Base-by-base conservation (phyloP, 768 basidiomycete genomes). In the Clathrus columnatus region DNA sequence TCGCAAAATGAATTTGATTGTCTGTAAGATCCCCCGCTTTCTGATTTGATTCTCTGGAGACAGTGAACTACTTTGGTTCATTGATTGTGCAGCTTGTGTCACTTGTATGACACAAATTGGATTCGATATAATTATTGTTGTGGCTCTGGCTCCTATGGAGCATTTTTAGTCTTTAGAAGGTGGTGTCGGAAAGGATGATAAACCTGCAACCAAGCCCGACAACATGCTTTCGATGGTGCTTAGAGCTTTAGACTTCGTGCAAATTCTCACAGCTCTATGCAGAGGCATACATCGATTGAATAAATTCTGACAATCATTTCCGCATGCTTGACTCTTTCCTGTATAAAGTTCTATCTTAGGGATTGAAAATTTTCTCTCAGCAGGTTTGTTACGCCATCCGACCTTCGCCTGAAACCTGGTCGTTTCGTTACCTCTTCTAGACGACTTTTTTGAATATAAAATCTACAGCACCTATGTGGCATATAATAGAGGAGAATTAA, bases 101-200 rank as follows among this genome's bases (percentile, higher is more conserved):
- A 91, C 92, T 67, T 98, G 93, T 20, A 98, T 76, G 48, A 96
- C 92, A 96, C 96, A 99, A 57, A 98, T 86, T 2, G 95, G 95
- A 69, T 98, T 97, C 67, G 83, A 87, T 59, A 90, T 77, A 60
- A 95, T 69, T 3, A 91, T 87, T 2, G 95, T 96, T 10, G 87
- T 87, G 43, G 87, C n/a, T n/a, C n/a, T n/a, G n/a, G n/a, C 86
- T 36, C 93, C 94, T 91, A 60, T 2, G n/a, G 28, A 36, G 57
- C 30, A 44, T 23, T 47, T 5, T 52, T 36, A 58, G 36, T 18
- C 36, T 45, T 11, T 29, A n/a, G 20, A 45, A 30, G n/a, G 42
- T 27, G 8, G 16, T 21, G 47, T 48, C 36, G 7, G 30, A 32
- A 30, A 26, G 30, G 44, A 24, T 11, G 68, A 36, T 64, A 56